Conservation (phyloP, 495 filamentous ascomycete species). For the Penicillium argentinense region DNA sequence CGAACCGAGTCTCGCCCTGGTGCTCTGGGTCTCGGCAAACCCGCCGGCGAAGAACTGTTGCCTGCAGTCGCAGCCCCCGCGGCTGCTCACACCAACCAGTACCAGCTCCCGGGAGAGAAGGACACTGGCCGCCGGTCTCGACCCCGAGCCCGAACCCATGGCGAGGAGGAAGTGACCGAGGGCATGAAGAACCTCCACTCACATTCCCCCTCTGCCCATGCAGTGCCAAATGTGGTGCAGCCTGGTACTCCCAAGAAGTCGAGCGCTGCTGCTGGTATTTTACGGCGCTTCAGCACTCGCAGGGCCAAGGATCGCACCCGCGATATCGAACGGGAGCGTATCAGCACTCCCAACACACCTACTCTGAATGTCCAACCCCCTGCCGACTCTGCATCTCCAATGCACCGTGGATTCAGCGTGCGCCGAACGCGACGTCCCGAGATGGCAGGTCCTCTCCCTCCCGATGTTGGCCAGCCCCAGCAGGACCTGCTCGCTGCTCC, state of each 20-base stretch:
- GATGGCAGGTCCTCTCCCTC: slow-evolving; percentile 53
- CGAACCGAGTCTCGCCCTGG: slow-evolving; percentile 62
- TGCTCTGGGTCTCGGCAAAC: slow-evolving; percentile 53
- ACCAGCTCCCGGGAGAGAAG: slow-evolving; percentile 81
- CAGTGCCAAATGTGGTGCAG: slow-evolving; percentile 52
- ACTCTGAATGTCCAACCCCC: slow-evolving; percentile 73
- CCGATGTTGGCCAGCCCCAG: slow-evolving; percentile 65
- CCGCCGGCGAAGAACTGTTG: slow-evolving; percentile 63
- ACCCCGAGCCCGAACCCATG: slow-evolving; percentile 87
- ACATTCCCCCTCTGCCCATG: slow-evolving; percentile 49
- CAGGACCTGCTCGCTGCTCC: slow-evolving; percentile 76
- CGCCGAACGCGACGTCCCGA: slow-evolving; percentile 66
- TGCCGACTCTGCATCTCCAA: slow-evolving; percentile 57
- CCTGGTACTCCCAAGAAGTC: slow-evolving; percentile 79
- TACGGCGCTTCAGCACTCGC: slow-evolving; percentile 89
- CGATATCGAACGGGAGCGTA: slow-evolving; percentile 52
- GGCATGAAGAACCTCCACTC: slow-evolving; percentile 71
- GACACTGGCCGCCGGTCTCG: slow-evolving; percentile 75
- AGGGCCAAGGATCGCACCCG: slow-evolving; percentile 58
- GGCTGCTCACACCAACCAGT: slow-evolving; percentile 90
- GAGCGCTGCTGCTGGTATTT: slow-evolving; percentile 79
- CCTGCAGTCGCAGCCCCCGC: slow-evolving; percentile 78
- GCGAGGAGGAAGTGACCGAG: slow-evolving; percentile 87
- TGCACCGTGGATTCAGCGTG: slow-evolving; percentile 81
- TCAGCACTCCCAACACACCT: slow-evolving; percentile 63